Evolutionary conservation across 2,329 filamentous ascomycete species (phyloP).

Genomic region (Pseudogymnoascus sp.): DNA sequence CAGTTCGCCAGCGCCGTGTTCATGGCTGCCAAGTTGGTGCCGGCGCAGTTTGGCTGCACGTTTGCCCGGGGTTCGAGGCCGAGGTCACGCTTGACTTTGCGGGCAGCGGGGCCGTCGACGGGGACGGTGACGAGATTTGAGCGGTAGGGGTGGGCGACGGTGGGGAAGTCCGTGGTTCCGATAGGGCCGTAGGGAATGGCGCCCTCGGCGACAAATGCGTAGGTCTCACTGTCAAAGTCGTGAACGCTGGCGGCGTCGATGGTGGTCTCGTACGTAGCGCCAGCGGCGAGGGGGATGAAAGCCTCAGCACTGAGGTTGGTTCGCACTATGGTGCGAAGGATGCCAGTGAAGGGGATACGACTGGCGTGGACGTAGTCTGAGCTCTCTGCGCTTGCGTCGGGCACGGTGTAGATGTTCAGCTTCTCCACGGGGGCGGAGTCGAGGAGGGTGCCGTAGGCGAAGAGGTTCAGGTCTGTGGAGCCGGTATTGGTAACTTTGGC

Average conservation of each 20-base stretch:
- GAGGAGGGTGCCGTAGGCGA: constrained; percentile 36
- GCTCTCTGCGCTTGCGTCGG: neutral
- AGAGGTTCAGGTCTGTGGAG: constrained; percentile 30
- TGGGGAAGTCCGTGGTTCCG: constrained; percentile 46
- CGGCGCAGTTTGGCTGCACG: constrained; percentile 48
- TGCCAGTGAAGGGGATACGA: constrained; percentile 35
- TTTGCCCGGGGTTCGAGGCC: constrained; percentile 42
- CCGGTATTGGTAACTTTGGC: constrained; percentile 36
- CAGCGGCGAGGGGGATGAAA: constrained; percentile 35
- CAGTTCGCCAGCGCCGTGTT: constrained; percentile 48
- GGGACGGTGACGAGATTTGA: constrained; percentile 52
- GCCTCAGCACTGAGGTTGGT: constrained; percentile 30
- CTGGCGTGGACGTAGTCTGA: neutral
- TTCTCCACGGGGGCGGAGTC: constrained; percentile 37
- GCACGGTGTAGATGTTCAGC: constrained; percentile 27
- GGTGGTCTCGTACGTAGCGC: constrained; percentile 35
- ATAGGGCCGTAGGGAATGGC: constrained; percentile 48
- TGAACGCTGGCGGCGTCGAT: constrained; percentile 39
- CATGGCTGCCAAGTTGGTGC: constrained; percentile 38
- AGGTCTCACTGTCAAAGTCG: constrained; percentile 42
- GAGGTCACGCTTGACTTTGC: constrained; percentile 35
- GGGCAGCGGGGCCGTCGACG: constrained; percentile 50
- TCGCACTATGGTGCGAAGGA: constrained; percentile 33
- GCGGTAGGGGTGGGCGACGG: constrained; percentile 44
- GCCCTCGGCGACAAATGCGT: constrained; percentile 49